Evolutionary conservation across 371 early-diverging fungal genomes (phyloP), one percentile per base, ranked within the genome.

Genomic region (Mortierella sp.): DNA sequence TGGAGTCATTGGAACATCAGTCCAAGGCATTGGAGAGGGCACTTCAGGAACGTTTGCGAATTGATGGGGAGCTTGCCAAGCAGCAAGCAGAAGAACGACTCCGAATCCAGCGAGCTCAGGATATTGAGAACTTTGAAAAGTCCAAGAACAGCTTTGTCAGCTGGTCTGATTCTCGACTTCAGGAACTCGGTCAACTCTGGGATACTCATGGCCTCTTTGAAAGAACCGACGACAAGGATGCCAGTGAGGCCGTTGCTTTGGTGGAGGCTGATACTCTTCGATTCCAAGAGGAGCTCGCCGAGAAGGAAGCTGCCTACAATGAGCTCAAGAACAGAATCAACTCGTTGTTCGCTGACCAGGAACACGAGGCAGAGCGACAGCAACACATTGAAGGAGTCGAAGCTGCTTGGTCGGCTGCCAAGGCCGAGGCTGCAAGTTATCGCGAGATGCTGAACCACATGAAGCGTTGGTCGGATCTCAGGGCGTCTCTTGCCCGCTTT

Each of bases 401-500:
- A 8, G 7, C 46, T n/a, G 65, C 69, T 1, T 76, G 77, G 77
- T 54, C 59, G 1, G 21, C 47, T 2, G 40, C 61, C 29, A 60
- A 57, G 39, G 27, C 10, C 27, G 62, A 68, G 14, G 49, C 54
- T 13, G 51, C 45, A 6, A 58, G 58, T 7, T 65, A 69, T 22
- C 21, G 21, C 10, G 57, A 49, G 43, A 60, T 76, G 46, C 19
- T 69, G 27, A 57, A 65, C 28, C 69, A 69, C 21, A 61, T 76
- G 65, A 54, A 54, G 29, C 66, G 45, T 6, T 76, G 77, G 77
- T 65, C 65, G 7, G 62, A 43, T n/a, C 52, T 76, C 8, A 24
- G 51, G 8, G 24, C n/a, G 10, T 45, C 46, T 14, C 53, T 76
- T 31, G 50, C 28, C n/a, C 60, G 45, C 19, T 69, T 69, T 22